Conservation (phyloP, 192 early-diverging fungal genomes). For the Neocallimastix lanati region DNA sequence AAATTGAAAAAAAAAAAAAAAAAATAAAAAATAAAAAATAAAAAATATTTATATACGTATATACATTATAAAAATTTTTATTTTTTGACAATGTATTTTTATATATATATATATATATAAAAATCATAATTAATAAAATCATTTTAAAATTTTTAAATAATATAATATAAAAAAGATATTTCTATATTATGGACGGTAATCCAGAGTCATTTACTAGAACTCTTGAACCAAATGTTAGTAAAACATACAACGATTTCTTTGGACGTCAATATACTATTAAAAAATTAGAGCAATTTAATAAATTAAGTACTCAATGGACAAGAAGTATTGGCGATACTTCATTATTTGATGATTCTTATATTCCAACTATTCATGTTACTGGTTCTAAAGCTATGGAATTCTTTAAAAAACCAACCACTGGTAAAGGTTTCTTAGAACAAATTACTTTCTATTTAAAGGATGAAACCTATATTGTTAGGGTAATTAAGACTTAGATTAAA, state of each 20-base stretch:
- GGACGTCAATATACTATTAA: neutral
- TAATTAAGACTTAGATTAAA: too few species aligned
- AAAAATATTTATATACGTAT: too few species aligned
- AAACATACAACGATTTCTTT: neutral
- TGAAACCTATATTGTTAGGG: neutral
- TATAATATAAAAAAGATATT: neutral
- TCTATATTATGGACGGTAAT: neutral
- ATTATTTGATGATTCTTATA: neutral
- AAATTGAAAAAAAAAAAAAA: too few species aligned
- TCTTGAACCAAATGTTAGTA: neutral
- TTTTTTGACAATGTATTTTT: too few species aligned
- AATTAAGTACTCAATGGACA: neutral
- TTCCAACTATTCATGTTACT: neutral
- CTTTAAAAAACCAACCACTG: neutral
- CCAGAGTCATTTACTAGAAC: neutral
- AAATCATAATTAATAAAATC: too few species aligned
- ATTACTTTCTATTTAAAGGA: neutral
- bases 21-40: too few species aligned
- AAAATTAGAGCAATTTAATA: neutral
- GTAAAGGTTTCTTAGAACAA: neutral
- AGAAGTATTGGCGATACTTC: neutral
- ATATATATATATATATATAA: too few species aligned
- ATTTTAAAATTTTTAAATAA: too few species aligned
- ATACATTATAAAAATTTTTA: too few species aligned
- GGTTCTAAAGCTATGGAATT: neutral